phyloP scores from a whole-genome alignment of 129 eudicot species.

The Silybum marianum region DNA sequence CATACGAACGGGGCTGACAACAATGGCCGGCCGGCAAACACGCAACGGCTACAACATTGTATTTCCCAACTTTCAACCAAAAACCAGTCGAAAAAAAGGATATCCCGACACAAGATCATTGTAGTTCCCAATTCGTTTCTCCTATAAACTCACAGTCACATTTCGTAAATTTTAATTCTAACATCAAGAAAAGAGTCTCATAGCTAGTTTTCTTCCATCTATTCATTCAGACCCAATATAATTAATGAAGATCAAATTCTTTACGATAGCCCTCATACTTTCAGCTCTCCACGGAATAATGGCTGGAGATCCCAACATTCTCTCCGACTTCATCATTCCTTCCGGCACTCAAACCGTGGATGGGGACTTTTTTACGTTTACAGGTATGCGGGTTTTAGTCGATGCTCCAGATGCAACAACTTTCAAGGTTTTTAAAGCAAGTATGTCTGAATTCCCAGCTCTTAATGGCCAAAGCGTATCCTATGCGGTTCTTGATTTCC shows the following conservation, averaged over 20 bases:
- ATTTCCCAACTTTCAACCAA: background rate
- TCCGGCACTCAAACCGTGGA: background rate
- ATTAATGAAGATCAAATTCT: slow-evolving; percentile 6
- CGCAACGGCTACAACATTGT: background rate
- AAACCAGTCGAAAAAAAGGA: background rate
- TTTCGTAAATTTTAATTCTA: background rate
- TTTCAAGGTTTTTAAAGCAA: slow-evolving; percentile 7
- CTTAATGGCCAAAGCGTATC: too few relatives aligned
- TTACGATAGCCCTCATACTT: slow-evolving; percentile 2
- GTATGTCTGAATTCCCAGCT: background rate
- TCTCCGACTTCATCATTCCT: slow-evolving; percentile 20
- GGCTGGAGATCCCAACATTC: slow-evolving; percentile 29
- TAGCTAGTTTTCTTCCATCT: background rate
- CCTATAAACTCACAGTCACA: background rate
- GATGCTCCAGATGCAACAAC: background rate
- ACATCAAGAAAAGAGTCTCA: background rate
- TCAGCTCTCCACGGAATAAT: slow-evolving; percentile 9
- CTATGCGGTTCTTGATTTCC: slow-evolving; percentile 13
- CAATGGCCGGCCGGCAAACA: slow-evolving; percentile 10
- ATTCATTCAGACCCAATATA: background rate
- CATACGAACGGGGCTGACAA: too few relatives aligned
- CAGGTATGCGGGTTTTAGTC: slow-evolving; percentile 21
- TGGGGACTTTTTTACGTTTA: slow-evolving; percentile 18
- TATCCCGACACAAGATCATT: slow-evolving; percentile 14
- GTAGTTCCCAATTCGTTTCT: slow-evolving; percentile 12